Evolutionary conservation across 352 stramenopile genomes (phyloP).

Genomic region (Globisporangium camurandrum): DNA sequence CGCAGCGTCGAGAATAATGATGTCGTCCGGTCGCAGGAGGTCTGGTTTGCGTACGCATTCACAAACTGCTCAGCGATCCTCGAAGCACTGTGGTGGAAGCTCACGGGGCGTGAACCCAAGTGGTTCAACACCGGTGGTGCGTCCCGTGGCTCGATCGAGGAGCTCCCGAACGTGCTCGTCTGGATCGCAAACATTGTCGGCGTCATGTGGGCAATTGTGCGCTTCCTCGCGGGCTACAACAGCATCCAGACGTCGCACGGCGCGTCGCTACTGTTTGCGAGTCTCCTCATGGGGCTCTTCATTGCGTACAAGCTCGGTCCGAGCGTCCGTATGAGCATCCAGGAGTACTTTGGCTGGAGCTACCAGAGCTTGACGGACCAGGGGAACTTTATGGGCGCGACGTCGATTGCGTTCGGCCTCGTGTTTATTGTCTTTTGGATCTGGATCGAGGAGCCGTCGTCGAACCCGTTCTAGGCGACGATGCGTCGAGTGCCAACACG

Average conservation of each 20-base stretch:
- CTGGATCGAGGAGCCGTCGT: slow-evolving; percentile 61
- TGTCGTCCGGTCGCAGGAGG: slow-evolving; percentile 85
- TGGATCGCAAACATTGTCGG: slow-evolving; percentile 80
- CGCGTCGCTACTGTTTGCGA: slow-evolving; percentile 79
- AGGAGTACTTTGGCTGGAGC: slow-evolving; percentile 85
- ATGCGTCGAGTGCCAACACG: too few species aligned
- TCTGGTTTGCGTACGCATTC: slow-evolving; percentile 88
- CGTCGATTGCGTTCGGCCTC: slow-evolving; percentile 70
- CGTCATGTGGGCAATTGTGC: slow-evolving; percentile 69
- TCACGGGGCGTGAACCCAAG: slow-evolving; percentile 81
- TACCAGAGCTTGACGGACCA: slow-evolving; percentile 79
- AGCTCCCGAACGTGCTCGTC: slow-evolving; percentile 86
- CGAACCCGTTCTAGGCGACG: slow-evolving; percentile 7
- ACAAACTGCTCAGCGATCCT: slow-evolving; percentile 81
- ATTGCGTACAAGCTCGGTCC: slow-evolving; percentile 84
- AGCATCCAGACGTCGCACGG: slow-evolving; percentile 85
- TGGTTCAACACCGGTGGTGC: slow-evolving; percentile 87
- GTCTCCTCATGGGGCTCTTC: slow-evolving; percentile 78
- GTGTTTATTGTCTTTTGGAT: slow-evolving; percentile 83
- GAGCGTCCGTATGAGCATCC: slow-evolving; percentile 90
- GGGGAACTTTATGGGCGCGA: slow-evolving; percentile 72
- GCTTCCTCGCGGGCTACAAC: slow-evolving; percentile 88
- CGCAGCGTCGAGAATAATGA: slow-evolving; percentile 86
- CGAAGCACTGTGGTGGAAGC: slow-evolving; percentile 67
- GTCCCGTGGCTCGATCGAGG: slow-evolving; percentile 83